Conservation (phyloP, 306 rosid species). For the Rosa multiflora region DNA sequence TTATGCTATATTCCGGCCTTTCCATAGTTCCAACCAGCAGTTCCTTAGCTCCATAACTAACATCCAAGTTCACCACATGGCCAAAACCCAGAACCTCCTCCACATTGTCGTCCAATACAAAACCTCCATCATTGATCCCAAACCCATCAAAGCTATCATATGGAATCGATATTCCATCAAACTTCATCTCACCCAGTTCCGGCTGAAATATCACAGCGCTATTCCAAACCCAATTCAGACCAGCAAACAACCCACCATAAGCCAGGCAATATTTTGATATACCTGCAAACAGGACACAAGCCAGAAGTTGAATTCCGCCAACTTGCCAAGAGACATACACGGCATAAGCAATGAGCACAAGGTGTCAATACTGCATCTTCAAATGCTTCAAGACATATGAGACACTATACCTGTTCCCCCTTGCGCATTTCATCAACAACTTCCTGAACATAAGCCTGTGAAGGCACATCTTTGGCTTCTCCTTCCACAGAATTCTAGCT, state of each 20-base stretch:
- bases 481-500: slow-evolving; percentile 49
- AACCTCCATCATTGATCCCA: slow-evolving; percentile 24
- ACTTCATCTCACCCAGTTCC: slow-evolving; percentile 13
- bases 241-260: slow-evolving; percentile 38
- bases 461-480: slow-evolving; percentile 64
- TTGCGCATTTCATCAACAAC: slow-evolving; percentile 84
- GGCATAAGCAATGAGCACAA: slow-evolving; percentile 92
- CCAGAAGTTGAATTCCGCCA: slow-evolving; percentile 44
- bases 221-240: slow-evolving; percentile 47
- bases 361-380: slow-evolving; percentile 96
- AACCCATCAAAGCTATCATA: slow-evolving; percentile 32
- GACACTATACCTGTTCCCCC: slow-evolving; percentile 91
- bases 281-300: slow-evolving; percentile 2
- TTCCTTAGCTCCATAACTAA: slow-evolving; percentile 26
- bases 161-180: slow-evolving; percentile 28
- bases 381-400: slow-evolving; percentile 94
- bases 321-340: slow-evolving; percentile 90
- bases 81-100: slow-evolving; percentile 27
- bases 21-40: slow-evolving; percentile 19
- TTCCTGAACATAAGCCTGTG: slow-evolving; percentile 85
- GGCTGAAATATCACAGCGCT: slow-evolving; percentile 36
- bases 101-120: slow-evolving; percentile 26
- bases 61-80: slow-evolving; percentile 15
- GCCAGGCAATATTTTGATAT: no score
- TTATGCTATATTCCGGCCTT: slow-evolving; percentile 17